phyloP scores from a whole-genome alignment of 2,329 filamentous ascomycete species.

The Hypoxylon sp. region DNA sequence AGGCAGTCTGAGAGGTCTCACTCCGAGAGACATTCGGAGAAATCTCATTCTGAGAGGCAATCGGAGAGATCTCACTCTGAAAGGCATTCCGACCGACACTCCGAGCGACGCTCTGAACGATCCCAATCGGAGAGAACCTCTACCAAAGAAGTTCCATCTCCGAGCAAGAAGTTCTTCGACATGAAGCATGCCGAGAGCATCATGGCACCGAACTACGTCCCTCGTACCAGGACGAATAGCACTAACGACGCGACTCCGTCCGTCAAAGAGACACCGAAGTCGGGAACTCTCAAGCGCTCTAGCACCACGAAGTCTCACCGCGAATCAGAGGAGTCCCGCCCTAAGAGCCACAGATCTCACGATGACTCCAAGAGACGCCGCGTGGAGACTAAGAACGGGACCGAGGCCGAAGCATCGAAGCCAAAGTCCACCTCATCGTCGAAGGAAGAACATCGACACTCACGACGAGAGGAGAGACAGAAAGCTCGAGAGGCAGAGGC shows the following conservation, averaged over 20 bases:
- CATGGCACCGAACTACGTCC: slow-evolving; percentile 43
- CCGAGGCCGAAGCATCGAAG: slow-evolving; percentile 30
- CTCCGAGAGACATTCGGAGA: slow-evolving; percentile 38
- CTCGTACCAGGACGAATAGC: slow-evolving; percentile 40
- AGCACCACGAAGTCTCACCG: slow-evolving; percentile 52
- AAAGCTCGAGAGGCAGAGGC: slow-evolving; percentile 45
- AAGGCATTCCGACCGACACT: slow-evolving; percentile 41
- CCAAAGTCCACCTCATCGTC: slow-evolving; percentile 42
- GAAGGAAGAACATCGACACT: slow-evolving; percentile 54
- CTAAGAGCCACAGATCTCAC: slow-evolving; percentile 35
- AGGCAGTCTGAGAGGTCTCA: slow-evolving; percentile 47
- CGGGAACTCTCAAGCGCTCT: slow-evolving; percentile 55
- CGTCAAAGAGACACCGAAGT: slow-evolving; percentile 47
- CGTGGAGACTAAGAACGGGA: slow-evolving; percentile 38
- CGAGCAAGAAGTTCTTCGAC: slow-evolving; percentile 60
- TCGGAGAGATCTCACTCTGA: slow-evolving; percentile 35
- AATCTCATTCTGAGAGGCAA: slow-evolving; percentile 24
- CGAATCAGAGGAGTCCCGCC: slow-evolving; percentile 52
- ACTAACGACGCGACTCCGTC: slow-evolving; percentile 34
- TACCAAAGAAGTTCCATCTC: slow-evolving; percentile 49
- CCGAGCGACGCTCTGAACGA: slow-evolving; percentile 46
- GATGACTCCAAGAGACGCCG: slow-evolving; percentile 41
- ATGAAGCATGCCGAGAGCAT: slow-evolving; percentile 58
- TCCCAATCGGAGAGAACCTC: slow-evolving; percentile 38
- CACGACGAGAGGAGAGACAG: slow-evolving; percentile 56